Evolutionary conservation across 2,329 filamentous ascomycete species (phyloP), one percentile per base, ranked within the genome.

Genomic region (Colletotrichum aenigma): DNA sequence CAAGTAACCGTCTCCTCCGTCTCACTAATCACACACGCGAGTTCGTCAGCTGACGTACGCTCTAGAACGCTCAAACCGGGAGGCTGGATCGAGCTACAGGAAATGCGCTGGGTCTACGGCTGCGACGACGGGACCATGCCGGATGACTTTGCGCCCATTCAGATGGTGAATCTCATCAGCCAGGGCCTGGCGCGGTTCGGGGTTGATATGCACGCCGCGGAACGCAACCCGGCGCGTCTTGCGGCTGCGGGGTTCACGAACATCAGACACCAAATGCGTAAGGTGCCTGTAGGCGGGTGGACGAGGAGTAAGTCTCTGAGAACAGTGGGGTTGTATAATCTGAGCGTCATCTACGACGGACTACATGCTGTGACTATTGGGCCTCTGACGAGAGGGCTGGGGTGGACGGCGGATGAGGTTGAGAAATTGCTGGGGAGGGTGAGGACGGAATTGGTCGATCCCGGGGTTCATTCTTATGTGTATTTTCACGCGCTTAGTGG

Each of bases 281-380:
- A 89, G 80, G 83, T 91, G 43, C 91, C 91, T 0, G 84, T 89
- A 43, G 90, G 89, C 24, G 83, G 84, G 6, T 92, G 91, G 91
- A 84, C 90, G 1, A 87, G 85, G 76, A 84, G 88, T 43, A 82
- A 83, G 66, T 78, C 79, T 18, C 80, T 87, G 60, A 88, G 86
- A 77, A 83, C 85, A n/a, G 76, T 89, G 6, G 88, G 88, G 1
- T 81, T 79, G 36, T 87, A 82, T 88, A 84, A 87, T 78, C 78
- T 79, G 26, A 87, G 87, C 62, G 82, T 86, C 34, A 72, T 84
- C 4, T 58, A 38, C 12, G 82, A 84, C 18, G 87, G 87, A 0
- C 79, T 89, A 15, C 85, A 86, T 66, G 87, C 86, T 3, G 86
- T 88, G 67, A 86, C 86, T 5, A 81, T 87, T 66, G 81, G 81